Evolutionary conservation across 495 filamentous ascomycete genomes (phyloP), one percentile per base, ranked within the genome.

Genomic region (Annulohypoxylon stygium): DNA sequence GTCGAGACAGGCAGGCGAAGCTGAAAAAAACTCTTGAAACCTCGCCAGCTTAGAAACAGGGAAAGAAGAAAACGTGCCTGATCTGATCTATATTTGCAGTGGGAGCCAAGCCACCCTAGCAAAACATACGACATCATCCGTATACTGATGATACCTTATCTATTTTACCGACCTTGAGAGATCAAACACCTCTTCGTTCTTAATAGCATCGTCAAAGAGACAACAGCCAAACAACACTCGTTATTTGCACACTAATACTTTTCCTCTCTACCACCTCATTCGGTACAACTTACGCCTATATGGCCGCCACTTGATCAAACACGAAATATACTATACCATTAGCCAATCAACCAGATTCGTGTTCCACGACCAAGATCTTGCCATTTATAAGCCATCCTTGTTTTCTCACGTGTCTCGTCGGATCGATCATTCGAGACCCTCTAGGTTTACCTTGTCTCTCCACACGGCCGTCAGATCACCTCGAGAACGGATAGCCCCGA

Each of bases 401-500:
- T 68, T 68, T 30, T 57, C 54, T 54, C 72, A 75, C 72, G 72
- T 75, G 72, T 63, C 48, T 68, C 25, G 37, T 61, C 72, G 39
- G 68, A 34, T 71, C 72, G 59, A 71, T 51, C 58, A 61, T 71
- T 68, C 67, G 53, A 68, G 63, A 59, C 61, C 39, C 39, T n/a
- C n/a, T 54, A 20, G 25, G 12, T 45, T 64, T 36, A 47, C 25
- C 60, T 61, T 61, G 59, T 48, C 39, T 48, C 25, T 50, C 58
- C 61, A 60, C 67, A 34, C 68, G 25, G 47, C 54, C 37, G 69
- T 73, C 73, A 69, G 65, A 61, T 64, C 61, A 72, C 65, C 65
- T 62, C 65, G 68, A 69, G 61, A 71, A 66, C 60, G 73, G 73
- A 25, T 73, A 61, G 73, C 73, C 39, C 60, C 61, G 73, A 63